Percentiles rank a stretch among this genome's conserved stretches.
phyloP scores from a whole-genome alignment of 768 basidiomycete genomes.

The Amyloporia xantha region DNA sequence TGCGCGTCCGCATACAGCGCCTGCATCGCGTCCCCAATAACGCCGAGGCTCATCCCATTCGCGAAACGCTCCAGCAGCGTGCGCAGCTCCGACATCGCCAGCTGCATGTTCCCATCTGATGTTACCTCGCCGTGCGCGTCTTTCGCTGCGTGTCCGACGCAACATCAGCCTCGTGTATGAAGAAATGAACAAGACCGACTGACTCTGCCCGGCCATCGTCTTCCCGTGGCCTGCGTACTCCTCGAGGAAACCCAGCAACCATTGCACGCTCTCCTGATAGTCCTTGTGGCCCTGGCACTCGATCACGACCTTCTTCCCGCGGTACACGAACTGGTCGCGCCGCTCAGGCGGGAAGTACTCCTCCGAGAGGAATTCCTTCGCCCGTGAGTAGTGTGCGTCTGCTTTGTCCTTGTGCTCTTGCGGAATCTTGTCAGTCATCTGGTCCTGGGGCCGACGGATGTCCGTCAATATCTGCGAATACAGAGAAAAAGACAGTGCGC shows the following conservation, averaged over 20 bases:
- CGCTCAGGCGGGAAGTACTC: slow-evolving; percentile 90
- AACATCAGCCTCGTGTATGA: not conserved
- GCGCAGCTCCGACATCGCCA: slow-evolving; percentile 58
- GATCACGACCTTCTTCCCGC: slow-evolving; percentile 59
- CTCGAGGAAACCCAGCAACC: slow-evolving; percentile 59
- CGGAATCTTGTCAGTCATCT: slow-evolving; percentile 51
- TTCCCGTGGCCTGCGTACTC: slow-evolving; percentile 46
- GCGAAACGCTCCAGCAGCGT: slow-evolving; percentile 90
- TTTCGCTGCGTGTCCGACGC: slow-evolving; percentile 3
- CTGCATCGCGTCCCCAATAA: slow-evolving; percentile 63
- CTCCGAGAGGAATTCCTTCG: slow-evolving; percentile 64
- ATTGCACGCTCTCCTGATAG: slow-evolving; percentile 76
- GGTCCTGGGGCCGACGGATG: slow-evolving; percentile 23
- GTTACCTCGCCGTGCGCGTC: slow-evolving; percentile 16
- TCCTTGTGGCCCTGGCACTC: slow-evolving; percentile 92
- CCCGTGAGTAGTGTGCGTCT: slow-evolving; percentile 47
- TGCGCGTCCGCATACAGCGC: slow-evolving; percentile 67
- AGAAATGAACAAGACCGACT: not conserved
- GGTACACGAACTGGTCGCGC: slow-evolving; percentile 88
- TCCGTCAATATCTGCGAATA: not conserved
- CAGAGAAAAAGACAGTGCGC: not conserved
- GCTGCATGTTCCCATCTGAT: slow-evolving; percentile 50
- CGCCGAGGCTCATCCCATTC: slow-evolving; percentile 57
- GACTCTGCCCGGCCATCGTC: slow-evolving; percentile 15
- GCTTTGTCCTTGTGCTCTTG: slow-evolving; percentile 59